These are phyloP conservation scores for Telfairia occidentalis DNA, from an alignment of 331 rosid genomes.

Conservation along the genomic window DNA sequence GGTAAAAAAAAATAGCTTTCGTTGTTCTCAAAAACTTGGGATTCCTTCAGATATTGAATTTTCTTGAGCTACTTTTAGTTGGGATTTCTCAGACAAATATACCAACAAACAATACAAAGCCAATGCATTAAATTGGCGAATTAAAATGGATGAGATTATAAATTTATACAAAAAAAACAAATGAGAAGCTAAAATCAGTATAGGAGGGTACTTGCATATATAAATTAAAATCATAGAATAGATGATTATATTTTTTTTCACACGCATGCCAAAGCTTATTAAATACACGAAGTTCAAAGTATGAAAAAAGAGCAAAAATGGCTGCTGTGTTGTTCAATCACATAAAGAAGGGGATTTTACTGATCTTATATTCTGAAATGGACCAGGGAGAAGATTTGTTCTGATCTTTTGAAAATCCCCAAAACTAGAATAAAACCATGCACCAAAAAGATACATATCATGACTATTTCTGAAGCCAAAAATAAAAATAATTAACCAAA, in stretches of 20 bases:
- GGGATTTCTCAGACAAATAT: not conserved
- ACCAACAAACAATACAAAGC: not conserved
- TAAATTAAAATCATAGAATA: no score
- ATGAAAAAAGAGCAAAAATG: not conserved
- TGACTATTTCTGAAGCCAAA: not conserved
- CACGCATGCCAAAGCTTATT: not conserved
- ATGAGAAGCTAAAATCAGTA: no score
- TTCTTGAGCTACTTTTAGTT: not conserved
- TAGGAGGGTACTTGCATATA: not conserved
- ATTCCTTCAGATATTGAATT: conserved; percentile 4
- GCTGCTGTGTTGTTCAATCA: conserved; percentile 11
- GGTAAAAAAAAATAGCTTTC: not conserved
- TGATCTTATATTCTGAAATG: not conserved
- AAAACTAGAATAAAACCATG: conserved; percentile 11
- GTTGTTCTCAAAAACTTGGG: conserved; percentile 7
- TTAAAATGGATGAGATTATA: not conserved
- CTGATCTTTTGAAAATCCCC: conserved; percentile 12
- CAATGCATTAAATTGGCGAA: not conserved
- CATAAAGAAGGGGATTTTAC: not conserved
- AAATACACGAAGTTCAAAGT: conserved; percentile 11
- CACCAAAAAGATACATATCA: not conserved
- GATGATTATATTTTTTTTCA: not conserved
- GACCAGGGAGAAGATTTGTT: conserved; percentile 1
- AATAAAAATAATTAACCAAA: not conserved
- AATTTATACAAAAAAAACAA: not conserved